Percentiles rank a stretch among this genome's conserved stretches.
Conservation (phyloP, 2,329 filamentous ascomycete genomes). For the Neopestalotiopsis clavispora region DNA sequence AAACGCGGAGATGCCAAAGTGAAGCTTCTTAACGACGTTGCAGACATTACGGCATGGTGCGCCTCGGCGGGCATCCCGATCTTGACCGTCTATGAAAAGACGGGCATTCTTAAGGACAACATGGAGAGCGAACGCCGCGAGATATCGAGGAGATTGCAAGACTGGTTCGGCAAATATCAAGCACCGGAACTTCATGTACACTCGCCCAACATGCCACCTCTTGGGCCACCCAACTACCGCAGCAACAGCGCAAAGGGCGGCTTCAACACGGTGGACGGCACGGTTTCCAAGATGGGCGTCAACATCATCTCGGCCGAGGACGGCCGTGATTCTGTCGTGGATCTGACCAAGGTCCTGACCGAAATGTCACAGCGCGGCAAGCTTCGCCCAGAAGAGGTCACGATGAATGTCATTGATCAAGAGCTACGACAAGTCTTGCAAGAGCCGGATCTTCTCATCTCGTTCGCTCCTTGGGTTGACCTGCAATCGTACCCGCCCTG, state of each 20-base stretch:
- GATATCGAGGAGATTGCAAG: constrained; percentile 78
- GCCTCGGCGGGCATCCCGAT: constrained; percentile 85
- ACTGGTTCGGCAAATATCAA: constrained; percentile 83
- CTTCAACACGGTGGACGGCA: neutral
- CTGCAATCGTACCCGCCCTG: constrained; percentile 94
- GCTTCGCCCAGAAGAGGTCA: constrained; percentile 81
- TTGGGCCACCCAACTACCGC: constrained; percentile 28
- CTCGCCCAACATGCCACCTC: constrained; percentile 40
- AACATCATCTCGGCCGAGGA: constrained; percentile 87
- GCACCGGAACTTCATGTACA: constrained; percentile 66
- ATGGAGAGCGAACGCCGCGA: constrained; percentile 83
- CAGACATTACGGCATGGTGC: constrained; percentile 93
- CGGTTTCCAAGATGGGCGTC: constrained; percentile 54
- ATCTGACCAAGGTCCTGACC: constrained; percentile 90
- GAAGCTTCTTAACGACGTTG: constrained; percentile 84
- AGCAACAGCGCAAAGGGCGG: constrained; percentile 2
- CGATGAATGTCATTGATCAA: constrained; percentile 82
- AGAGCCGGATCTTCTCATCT: constrained; percentile 87
- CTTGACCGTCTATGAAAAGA: constrained; percentile 90
- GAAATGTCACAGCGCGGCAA: constrained; percentile 95
- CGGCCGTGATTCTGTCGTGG: constrained; percentile 90
- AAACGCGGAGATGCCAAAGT: constrained; percentile 77
- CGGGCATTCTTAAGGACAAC: constrained; percentile 86
- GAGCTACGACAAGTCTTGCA: constrained; percentile 84
- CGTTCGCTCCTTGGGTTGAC: constrained; percentile 84